Evolutionary conservation across 768 basidiomycete genomes (phyloP), one percentile per base, ranked within the genome.

Genomic region (Naganishia vishniacii): DNA sequence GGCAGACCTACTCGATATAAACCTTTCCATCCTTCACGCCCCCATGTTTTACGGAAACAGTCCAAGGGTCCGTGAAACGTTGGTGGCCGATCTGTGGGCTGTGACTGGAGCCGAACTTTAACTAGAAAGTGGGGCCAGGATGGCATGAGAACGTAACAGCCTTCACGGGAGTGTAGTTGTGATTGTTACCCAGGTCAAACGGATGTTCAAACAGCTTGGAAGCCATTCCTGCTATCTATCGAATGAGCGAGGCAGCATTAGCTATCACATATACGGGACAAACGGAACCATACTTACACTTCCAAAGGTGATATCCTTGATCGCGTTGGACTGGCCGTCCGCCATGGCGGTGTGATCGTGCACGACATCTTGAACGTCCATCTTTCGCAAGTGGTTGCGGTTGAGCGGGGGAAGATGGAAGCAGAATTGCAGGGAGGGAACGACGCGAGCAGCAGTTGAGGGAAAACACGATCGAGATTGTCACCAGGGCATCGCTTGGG

Each of bases 151-250:
- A 48, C n/a, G 20, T 12, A 65, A 40, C 23, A 15, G 48, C 20
- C 51, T 20, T 6, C 13, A 12, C 4, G n/a, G n/a, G n/a, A n/a
- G n/a, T 23, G 2, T 23, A 20, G 15, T 56, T 5, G 15, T 11
- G 3, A 29, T 31, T n/a, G 7, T 67, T 29, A 77, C 77, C 88
- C 37, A 98, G 83, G 78, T 97, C 93, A 72, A 94, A 91, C 0
- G 94, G 94, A 74, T 95, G 91, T 79, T 94, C 92, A 67, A 95
- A 86, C 16, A 91, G 80, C 78, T 91, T 89, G 23, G 91, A 86
- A 9, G 83, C 80, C 81, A 94, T 91, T 26, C 93, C 93, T 61
- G 92, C 89, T 61, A 85, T 78, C 89, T 91, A 15, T 3, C 8
- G 62, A 44, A 7, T 11, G 31, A 8, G 15, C 16, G 20, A 6